Conservation (phyloP, 75 land plant species). For the Pinus tabuliformis region DNA sequence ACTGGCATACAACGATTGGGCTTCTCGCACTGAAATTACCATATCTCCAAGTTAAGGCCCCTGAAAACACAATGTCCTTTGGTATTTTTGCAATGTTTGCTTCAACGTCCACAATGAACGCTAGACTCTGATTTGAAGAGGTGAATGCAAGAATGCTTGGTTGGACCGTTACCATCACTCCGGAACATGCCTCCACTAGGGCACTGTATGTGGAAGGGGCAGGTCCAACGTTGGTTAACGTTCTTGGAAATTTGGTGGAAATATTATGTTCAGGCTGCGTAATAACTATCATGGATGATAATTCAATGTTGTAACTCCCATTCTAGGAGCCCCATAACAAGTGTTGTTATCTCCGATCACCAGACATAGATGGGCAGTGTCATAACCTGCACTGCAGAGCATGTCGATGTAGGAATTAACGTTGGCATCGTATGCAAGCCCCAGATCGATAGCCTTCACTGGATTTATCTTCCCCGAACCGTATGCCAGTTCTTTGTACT, state of each 20-base stretch:
- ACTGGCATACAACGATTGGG: constrained; percentile 31
- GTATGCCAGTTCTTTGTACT: constrained; percentile 4
- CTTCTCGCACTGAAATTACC: constrained; percentile 39
- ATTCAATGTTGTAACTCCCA: constrained; percentile 33
- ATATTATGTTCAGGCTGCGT: not conserved
- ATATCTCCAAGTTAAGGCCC: constrained; percentile 49
- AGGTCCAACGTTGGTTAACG: constrained; percentile 53
- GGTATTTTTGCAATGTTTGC: not conserved
- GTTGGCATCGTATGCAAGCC: constrained; percentile 16
- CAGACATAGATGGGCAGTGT: constrained; percentile 8
- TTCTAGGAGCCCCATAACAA: constrained; percentile 5
- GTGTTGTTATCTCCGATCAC: constrained; percentile 31
- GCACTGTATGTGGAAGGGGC: constrained; percentile 23
- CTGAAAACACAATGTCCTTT: constrained; percentile 24
- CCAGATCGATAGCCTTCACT: constrained; percentile 11
- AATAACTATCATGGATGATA: constrained; percentile 44
- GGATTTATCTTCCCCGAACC: constrained; percentile 18
- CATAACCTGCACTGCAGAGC: constrained; percentile 38
- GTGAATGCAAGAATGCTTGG: constrained; percentile 32
- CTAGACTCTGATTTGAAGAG: constrained; percentile 22
- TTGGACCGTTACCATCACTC: constrained; percentile 22
- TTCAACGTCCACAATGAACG: constrained; percentile 17
- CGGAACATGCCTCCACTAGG: constrained; percentile 29
- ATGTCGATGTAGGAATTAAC: constrained; percentile 12
- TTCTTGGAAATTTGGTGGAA: constrained; percentile 12